These are phyloP conservation scores for Populus euphratica DNA, from an alignment of 345 rosid species.

Conservation along the genomic window DNA sequence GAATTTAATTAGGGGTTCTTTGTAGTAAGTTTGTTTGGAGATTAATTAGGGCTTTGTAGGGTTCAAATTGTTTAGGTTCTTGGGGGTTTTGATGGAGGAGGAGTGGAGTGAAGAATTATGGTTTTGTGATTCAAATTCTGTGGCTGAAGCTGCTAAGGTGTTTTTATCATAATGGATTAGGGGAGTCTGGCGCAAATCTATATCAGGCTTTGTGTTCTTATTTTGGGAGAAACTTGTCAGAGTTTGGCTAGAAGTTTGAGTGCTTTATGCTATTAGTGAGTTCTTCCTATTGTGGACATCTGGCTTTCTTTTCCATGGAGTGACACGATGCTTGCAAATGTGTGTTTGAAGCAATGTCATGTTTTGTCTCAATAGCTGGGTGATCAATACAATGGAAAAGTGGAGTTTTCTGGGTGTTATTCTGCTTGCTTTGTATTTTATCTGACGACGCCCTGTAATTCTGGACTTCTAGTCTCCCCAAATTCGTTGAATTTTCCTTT, in stretches of 20 bases:
- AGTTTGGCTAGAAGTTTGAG: slow-evolving; percentile 18
- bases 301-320: slow-evolving; percentile 7
- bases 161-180: not conserved
- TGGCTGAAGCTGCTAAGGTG: slow-evolving; percentile 4
- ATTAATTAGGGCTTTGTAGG: slow-evolving; percentile 32
- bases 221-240: not conserved
- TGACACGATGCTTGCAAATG: not conserved
- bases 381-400: not conserved
- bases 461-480: not conserved
- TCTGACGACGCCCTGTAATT: not conserved
- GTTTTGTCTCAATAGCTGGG: not conserved
- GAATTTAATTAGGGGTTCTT: slow-evolving; percentile 28
- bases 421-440: not conserved
- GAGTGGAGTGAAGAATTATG: slow-evolving; percentile 13
- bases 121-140: slow-evolving; percentile 1
- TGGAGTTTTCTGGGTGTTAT: not conserved
- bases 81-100: slow-evolving; percentile 9
- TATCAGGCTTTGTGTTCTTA: not conserved
- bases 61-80: slow-evolving; percentile 29
- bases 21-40: slow-evolving; percentile 31
- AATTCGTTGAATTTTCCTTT: slow-evolving; percentile 3
- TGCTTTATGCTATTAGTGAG: not conserved
- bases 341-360: slow-evolving; percentile 1
- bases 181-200: not conserved
- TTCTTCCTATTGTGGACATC: slow-evolving; percentile 10